Evolutionary conservation across 805 yeast species (phyloP), one percentile per base, ranked within the genome.

Genomic region (Yamadazyma ubonensis): DNA sequence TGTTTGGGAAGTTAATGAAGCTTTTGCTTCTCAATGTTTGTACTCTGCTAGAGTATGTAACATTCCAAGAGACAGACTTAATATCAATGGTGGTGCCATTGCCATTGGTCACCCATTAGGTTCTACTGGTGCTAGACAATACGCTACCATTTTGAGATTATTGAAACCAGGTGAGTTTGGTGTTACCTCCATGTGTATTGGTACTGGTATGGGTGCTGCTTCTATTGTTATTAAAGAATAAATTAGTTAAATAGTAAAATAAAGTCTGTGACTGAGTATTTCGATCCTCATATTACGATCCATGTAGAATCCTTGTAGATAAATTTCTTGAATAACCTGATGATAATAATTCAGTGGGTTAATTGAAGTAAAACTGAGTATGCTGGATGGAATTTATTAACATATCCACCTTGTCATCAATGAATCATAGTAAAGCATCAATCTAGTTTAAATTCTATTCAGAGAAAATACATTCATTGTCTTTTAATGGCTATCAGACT

Each of bases 171-270:
- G 91, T 45, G 81, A 89, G 69, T 67, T 89, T 49, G 98, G 98
- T 50, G 82, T 91, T 38, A 86, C 95, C 9, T 84, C 95, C 48
- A 91, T 91, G 98, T 91, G 98, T 71, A 82, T 91, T 50, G 98
- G 98, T 55, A 88, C 97, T 25, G 98, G 98, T 53, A 91, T 90
- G 95, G 98, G 98, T 50, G 96, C 97, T 23, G 98, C 98, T 34
- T 84, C 91, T 10, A 71, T 90, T 32, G 75, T 91, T 53, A 75
- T 87, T 31, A 83, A 76, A 55, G 98, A 91, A 70, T 88, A 73
- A 59, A 27, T 33, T 5, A n/a, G 25, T 30, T 28, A 12, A 32
- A 32, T 28, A 22, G 20, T 8, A 30, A 32, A 32, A 32, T 32
- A 15, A 32, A 32, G n/a, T n/a, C n/a, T n/a, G n/a, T 27, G n/a